Base-by-base conservation (phyloP, 495 filamentous ascomycete species). In the Amorphotheca resinae region DNA sequence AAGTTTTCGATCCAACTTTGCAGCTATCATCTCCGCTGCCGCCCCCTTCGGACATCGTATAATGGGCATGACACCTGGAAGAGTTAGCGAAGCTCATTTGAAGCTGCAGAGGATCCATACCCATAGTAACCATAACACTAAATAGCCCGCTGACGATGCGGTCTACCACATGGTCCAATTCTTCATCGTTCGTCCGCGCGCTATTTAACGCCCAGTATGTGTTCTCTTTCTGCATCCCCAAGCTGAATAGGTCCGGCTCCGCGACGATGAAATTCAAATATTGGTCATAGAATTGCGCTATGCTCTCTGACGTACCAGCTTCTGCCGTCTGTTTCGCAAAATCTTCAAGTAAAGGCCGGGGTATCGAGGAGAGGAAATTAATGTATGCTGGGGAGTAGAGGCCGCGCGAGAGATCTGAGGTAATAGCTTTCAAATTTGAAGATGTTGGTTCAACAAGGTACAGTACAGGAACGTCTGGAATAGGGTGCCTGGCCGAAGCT, bases 201-300 rank as follows among this genome's bases (percentile, higher is more conserved):
- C 89, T 95, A 64, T 96, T 98, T 57, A 98, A 69, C 22, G 85
- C 85, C 76, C 85, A 88, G 61, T 96, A 99, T 22, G 84, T 72
- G 40, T 73, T 70, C 22, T 72, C 82, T 56, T 93, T 87, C 45
- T 87, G 82, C 64, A 96, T 77, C 2, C 86, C 86, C 34, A 99
- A 65, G 54, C 85, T 95, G 61, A 99, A 99, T 0, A 96, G 68
- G 60, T 96, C 91, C 1, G 91, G 89, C 62, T 99, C 93, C 12
- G 79, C 82, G 35, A 95, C 89, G 43, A 96, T 83, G 58, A 96
- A 99, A 57, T 99, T 99, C 30, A 99, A 72, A 46, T 96, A 95
- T 56, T 99, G 93, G 58, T 99, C 93, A 53, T 80, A 99, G 25
- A 99, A 78, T 53, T 95, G 88, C 12, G 87, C 76, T 40, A 99